Evolutionary conservation across 441 rosid species (phyloP).

Genomic region (Mallotus japonicus): DNA sequence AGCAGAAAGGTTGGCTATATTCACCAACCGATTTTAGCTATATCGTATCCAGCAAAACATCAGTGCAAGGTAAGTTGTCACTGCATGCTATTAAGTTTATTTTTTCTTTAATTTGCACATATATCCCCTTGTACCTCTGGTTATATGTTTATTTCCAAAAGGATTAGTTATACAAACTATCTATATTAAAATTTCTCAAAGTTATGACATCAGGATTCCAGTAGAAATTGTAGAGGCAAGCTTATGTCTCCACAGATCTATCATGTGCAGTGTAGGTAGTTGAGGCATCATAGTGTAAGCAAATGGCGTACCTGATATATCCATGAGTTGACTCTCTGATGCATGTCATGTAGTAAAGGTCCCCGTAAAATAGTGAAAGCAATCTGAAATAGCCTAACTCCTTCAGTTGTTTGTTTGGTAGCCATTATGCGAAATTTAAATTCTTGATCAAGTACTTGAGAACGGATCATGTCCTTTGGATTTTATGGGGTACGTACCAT

Average conservation of each 20-base stretch:
- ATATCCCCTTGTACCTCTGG: no score
- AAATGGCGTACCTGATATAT: conserved; percentile 70
- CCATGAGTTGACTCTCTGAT: conserved; percentile 81
- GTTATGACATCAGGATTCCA: neutral
- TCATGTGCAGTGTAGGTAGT: neutral
- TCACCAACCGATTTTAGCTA: no score
- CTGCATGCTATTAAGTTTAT: no score
- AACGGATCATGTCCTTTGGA: conserved; percentile 35
- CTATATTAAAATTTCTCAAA: neutral
- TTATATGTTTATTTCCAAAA: no score
- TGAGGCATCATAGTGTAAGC: neutral
- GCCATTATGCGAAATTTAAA: conserved; percentile 14
- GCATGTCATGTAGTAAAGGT: conserved; percentile 78
- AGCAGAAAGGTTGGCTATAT: no score
- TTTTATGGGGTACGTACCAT: conserved; percentile 63
- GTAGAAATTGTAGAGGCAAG: neutral
- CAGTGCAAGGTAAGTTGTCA: no score
- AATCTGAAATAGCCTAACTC: conserved; percentile 45
- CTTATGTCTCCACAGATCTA: neutral
- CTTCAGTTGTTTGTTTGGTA: conserved; percentile 16
- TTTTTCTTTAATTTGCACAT: no score
- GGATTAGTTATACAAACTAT: no score
- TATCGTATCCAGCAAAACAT: no score
- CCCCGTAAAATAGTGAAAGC: conserved; percentile 68
- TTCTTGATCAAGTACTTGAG: conserved; percentile 36